Base-by-base conservation (phyloP, 495 filamentous ascomycete species). In the Chaetomidium leptoderma region DNA sequence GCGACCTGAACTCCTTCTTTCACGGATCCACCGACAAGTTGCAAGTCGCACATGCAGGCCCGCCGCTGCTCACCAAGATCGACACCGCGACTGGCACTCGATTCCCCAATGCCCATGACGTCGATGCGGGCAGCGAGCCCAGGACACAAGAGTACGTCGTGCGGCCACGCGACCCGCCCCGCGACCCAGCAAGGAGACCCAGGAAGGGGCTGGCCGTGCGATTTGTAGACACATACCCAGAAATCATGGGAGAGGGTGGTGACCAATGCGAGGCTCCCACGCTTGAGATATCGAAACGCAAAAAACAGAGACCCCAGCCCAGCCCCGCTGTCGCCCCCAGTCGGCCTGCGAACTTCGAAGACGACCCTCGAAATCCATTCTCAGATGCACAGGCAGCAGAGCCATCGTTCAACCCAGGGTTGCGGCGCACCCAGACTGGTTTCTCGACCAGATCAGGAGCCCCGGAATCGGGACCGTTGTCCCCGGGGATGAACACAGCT, bases 191-290 rank as follows among this genome's bases (percentile, higher is more conserved):
- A 14, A 43, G 36, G 35, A 55, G 48, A 32, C 55, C 57, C 17
- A 70, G 67, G 52, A 88, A 88, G 65, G 83, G 83, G 4, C 72
- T 92, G 57, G 70, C 69, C 17, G 90, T 95, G n/a, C 80, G 77
- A 42, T 96, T 95, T 65, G 80, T 73, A 8, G 77, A 86, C 48
- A 77, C 71, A 21, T 73, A 74, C 56, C 89, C 90, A 16, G 87
- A 89, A 35, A 66, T 95, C 48, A 95, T 96, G 69, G 91, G 91
- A 24, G 83, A 89, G 64, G 91, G 91, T 23, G 91, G 91, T 14
- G 91, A 95, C 70, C 90, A 95, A 60, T 83, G 86, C 40, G 85
- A 88, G 36, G 70, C 74, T 4, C 86, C 87, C 6, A 80, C 83
- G 0, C 75, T 82, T 19, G 88, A 92, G 63, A 85, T 95, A 17